Evolutionary conservation across 352 stramenopile species (phyloP), one percentile per base, ranked within the genome.

Genomic region (Blastocystis sp.): DNA sequence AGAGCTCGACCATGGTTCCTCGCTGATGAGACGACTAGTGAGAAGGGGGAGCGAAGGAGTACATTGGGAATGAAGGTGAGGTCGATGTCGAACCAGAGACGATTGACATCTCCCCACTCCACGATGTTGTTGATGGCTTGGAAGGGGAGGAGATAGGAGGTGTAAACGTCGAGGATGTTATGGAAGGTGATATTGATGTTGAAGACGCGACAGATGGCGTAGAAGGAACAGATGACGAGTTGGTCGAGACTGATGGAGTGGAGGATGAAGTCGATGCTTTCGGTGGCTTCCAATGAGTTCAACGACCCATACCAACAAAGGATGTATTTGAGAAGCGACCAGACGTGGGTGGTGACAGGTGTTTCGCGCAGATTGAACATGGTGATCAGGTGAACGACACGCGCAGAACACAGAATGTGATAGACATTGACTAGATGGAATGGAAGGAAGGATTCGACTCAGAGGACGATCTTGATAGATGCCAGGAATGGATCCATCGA

Each of bases 351-450:
- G 27, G 67, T 61, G 38, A 78, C 49, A 32, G 48, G 34, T 1
- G 67, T 56, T 27, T 42, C 67, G n/a, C 67, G 67, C 42, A 78
- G 27, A 42, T 78, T 78, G 67, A 78, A 78, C 18, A 61, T 27
- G 32, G 7, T 78, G 0, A 78, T n/a, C 9, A 78, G 67, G 38
- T 61, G 44, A 36, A 78, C 46, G 34, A 78, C 57, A 27, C 67
- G 67, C 24, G 67, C 67, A 38, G 67, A 78, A 40, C 67, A 78
- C 7, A 78, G 57, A 42, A 78, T 78, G 42, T 78, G 67, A 61
- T 61, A 78, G 18, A 46, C 27, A 42, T 27, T 78, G 8, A 78
- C 67, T 78, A 61, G 11, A 38, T 21, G 24, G 21, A 42, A 78
- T 24, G 16, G n/a, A 21, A 63, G 7, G 1, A 9, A 24, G 0